Evolutionary conservation across 768 basidiomycete species (phyloP).

Genomic region (Termitomyces sp.): DNA sequence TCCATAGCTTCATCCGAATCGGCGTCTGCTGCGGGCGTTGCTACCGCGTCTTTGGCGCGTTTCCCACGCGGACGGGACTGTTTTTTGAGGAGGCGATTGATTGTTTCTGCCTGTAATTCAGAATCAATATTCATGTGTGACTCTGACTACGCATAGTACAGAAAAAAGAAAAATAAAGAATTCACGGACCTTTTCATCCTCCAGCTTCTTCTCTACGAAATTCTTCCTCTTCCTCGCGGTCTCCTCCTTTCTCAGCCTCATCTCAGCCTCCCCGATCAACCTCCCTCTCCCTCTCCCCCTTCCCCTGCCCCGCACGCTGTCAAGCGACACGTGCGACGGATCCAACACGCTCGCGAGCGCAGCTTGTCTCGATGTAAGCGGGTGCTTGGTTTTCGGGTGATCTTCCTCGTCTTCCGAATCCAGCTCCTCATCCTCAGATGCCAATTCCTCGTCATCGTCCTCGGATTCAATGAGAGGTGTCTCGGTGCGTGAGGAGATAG

Average conservation of each 20-base stretch:
- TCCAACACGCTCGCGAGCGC: constrained; percentile 69
- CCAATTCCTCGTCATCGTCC: constrained; percentile 23
- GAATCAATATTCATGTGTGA: no score
- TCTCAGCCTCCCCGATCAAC: constrained; percentile 21
- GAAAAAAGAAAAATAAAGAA: constrained; percentile 2
- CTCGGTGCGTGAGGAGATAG: constrained; percentile 13
- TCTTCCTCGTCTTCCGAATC: neutral
- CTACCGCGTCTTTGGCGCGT: constrained; percentile 30
- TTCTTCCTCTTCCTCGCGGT: constrained; percentile 81
- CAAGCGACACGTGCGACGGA: constrained; percentile 63
- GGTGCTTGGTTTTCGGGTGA: constrained; percentile 22
- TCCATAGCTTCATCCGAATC: constrained; percentile 37
- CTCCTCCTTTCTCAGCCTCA: constrained; percentile 60
- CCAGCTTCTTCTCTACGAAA: constrained; percentile 77
- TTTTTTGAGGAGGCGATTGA: constrained; percentile 86
- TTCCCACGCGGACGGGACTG: constrained; percentile 69
- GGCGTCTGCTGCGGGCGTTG: constrained; percentile 22
- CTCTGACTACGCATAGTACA: neutral
- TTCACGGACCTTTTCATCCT: constrained; percentile 71
- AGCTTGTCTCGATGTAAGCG: constrained; percentile 63
- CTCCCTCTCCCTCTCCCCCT: constrained; percentile 20
- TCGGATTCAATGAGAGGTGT: constrained; percentile 33
- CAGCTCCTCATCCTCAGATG: neutral
- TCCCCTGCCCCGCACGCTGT: constrained; percentile 11
- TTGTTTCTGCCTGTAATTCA: constrained; percentile 72